These are phyloP conservation scores for Lipomyces chichibuensis DNA, from an alignment of 805 yeast genomes.

Conservation along the genomic window DNA sequence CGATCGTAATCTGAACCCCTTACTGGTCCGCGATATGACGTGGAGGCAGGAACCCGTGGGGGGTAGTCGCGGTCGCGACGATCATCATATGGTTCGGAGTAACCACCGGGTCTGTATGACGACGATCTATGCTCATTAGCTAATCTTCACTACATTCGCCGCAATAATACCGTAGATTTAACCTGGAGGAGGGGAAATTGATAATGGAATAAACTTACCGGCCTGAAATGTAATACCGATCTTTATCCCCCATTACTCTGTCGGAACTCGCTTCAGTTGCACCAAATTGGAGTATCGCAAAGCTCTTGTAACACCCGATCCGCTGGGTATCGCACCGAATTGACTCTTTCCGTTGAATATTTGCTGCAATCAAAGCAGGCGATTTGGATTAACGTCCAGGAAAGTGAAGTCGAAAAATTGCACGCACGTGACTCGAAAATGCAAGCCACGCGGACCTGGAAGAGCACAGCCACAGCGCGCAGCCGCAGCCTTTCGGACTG, in stretches of 20 bases:
- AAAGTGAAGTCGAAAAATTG: background rate
- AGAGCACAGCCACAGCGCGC: background rate
- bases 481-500: no score
- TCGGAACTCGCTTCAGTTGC: background rate
- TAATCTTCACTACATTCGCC: background rate
- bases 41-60: background rate
- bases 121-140: slow-evolving; percentile 5
- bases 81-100: slow-evolving; percentile 13
- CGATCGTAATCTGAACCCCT: background rate
- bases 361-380: background rate
- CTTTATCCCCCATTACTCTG: slow-evolving; percentile 20
- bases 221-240: slow-evolving; percentile 18
- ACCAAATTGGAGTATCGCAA: background rate
- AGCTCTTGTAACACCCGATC: background rate
- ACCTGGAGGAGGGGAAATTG: background rate
- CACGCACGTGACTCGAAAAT: background rate
- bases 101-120: slow-evolving; percentile 21
- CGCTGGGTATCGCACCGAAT: background rate
- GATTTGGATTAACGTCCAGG: background rate
- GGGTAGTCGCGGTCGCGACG: slow-evolving; percentile 6
- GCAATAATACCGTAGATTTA: background rate
- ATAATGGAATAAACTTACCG: slow-evolving; percentile 9
- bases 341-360: background rate
- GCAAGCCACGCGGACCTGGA: no score
- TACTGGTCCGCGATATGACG: background rate